A percentile compares a stretch with the other conserved stretches of the same genome.
phyloP scores from a whole-genome alignment of 1,284 basidiomycete genomes.

The Takashimella tepidaria region DNA sequence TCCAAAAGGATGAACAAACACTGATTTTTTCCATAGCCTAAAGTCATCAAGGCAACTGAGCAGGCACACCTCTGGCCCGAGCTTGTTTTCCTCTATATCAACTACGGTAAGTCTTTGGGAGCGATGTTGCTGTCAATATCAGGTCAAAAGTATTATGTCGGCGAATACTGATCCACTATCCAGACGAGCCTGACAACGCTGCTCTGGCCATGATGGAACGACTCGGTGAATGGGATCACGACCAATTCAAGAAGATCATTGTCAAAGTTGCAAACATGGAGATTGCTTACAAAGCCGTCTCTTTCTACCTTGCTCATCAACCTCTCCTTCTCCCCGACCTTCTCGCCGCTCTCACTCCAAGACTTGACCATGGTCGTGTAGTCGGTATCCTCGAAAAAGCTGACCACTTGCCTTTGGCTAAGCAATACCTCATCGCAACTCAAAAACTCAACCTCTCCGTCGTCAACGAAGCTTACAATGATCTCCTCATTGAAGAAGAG shows the following conservation, averaged over 20 bases:
- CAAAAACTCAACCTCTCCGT: conserved; percentile 96
- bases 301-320: conserved; percentile 79
- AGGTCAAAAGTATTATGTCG: not conserved
- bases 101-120: conserved; percentile 78
- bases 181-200: conserved; percentile 47
- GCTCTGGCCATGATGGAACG: conserved; percentile 88
- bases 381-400: conserved; percentile 82
- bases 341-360: conserved; percentile 81
- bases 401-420: conserved; percentile 89
- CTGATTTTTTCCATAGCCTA: conserved; percentile 14
- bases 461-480: conserved; percentile 97
- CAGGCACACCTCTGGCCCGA: conserved; percentile 99
- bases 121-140: not conserved
- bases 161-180: not conserved
- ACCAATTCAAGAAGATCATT: conserved; percentile 95
- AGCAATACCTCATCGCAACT: conserved; percentile 92
- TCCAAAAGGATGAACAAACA: too few species aligned
- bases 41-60: conserved; percentile 91
- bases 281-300: conserved; percentile 61
- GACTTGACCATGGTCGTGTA: conserved; percentile 91
- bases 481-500: conserved; percentile 95
- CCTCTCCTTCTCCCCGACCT: conserved; percentile 90
- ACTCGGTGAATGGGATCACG: conserved; percentile 96
- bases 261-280: conserved; percentile 96
- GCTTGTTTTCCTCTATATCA: conserved; percentile 95